Evolutionary conservation across 495 filamentous ascomycete genomes (phyloP).

Genomic region (Penicillium canescens): DNA sequence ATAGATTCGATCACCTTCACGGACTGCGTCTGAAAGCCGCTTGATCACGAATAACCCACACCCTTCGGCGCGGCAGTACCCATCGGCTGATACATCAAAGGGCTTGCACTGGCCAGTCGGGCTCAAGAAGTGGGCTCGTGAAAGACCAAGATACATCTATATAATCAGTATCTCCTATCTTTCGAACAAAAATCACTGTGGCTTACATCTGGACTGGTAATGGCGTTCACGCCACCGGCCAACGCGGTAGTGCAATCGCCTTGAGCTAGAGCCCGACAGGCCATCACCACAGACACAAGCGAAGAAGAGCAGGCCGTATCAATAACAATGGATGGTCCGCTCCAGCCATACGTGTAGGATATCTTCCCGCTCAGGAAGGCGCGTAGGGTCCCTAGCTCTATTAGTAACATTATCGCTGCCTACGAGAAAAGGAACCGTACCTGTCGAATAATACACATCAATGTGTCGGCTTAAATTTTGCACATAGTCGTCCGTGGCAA

Average conservation of each 20-base stretch:
- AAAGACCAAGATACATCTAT: no score
- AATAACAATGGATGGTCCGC: slow-evolving; percentile 32
- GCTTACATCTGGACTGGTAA: slow-evolving; percentile 21
- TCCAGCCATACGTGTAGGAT: slow-evolving; percentile 36
- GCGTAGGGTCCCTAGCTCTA: no score
- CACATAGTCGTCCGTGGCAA: slow-evolving; percentile 28
- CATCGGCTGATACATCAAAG: slow-evolving; percentile 43
- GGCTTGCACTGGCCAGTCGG: slow-evolving; percentile 62
- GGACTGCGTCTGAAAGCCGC: slow-evolving; percentile 55
- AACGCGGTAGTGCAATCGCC: slow-evolving; percentile 34
- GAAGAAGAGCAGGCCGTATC: slow-evolving; percentile 49
- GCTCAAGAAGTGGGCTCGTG: slow-evolving; percentile 36
- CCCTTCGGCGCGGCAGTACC: slow-evolving; percentile 42
- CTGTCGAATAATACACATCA: no score
- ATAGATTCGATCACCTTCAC: slow-evolving; percentile 61
- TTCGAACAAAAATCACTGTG: no score
- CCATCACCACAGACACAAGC: slow-evolving; percentile 32
- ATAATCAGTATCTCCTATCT: no score
- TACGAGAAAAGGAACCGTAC: slow-evolving; percentile 14
- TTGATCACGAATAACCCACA: slow-evolving; percentile 46
- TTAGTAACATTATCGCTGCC: slow-evolving; percentile 30
- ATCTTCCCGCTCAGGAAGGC: no score
- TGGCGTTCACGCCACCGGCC: slow-evolving; percentile 40
- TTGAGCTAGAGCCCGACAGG: slow-evolving; percentile 23
- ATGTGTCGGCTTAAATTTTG: slow-evolving; percentile 19